Evolutionary conservation across 768 basidiomycete genomes (phyloP).

Genomic region (Termitomyces sp.): DNA sequence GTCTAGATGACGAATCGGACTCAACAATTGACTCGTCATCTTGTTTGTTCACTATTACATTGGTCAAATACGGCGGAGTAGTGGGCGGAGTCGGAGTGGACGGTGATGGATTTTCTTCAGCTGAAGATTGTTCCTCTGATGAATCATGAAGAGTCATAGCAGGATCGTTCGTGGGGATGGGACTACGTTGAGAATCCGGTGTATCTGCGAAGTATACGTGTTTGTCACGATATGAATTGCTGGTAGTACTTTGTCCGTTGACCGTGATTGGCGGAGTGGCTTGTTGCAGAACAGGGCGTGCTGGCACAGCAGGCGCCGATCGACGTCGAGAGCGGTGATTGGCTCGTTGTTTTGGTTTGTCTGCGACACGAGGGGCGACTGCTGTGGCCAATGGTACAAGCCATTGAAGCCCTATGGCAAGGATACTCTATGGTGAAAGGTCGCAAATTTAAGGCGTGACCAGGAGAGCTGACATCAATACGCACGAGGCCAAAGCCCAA

Average conservation of each 20-base stretch:
- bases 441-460: not conserved
- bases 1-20: slow-evolving; percentile 21
- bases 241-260: not conserved
- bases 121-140: not conserved
- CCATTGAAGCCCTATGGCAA: slow-evolving; percentile 45
- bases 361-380: slow-evolving; percentile 1
- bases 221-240: slow-evolving; percentile 4
- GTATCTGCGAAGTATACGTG: slow-evolving; percentile 18
- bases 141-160: not conserved
- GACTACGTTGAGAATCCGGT: not conserved
- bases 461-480: slow-evolving; percentile 5
- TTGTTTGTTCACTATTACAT: not conserved
- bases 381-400: slow-evolving; percentile 26
- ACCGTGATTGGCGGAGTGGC: not conserved
- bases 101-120: slow-evolving; percentile 4
- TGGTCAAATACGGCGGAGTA: slow-evolving; percentile 1
- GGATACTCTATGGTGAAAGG: slow-evolving; percentile 34
- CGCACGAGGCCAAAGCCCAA: slow-evolving; percentile 39
- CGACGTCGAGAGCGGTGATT: slow-evolving; percentile 14
- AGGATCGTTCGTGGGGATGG: not conserved
- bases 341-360: not conserved
- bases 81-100: not conserved
- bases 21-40: slow-evolving; percentile 21
- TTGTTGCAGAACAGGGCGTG: slow-evolving; percentile 3
- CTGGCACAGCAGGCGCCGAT: slow-evolving; percentile 10